Conservation (phyloP, 179 eudicot genomes). For the Heliamphora pulchella region DNA sequence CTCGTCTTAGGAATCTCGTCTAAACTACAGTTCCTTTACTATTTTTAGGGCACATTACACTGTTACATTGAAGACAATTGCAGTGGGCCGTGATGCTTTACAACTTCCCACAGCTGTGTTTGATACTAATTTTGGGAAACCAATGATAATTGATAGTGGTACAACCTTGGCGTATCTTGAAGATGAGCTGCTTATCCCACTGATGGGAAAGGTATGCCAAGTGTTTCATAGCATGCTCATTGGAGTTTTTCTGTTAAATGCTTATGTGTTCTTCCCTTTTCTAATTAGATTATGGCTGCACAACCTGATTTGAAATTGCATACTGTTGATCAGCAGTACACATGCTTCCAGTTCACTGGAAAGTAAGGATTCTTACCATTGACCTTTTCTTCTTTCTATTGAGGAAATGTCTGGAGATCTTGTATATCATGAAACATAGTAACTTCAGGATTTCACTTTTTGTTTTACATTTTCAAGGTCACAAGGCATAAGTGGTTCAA, state of each 20-base stretch:
- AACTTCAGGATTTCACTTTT: neutral
- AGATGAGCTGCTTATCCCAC: constrained; percentile 36
- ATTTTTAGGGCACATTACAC: constrained; percentile 74
- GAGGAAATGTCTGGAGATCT: neutral
- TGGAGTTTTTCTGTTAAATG: neutral
- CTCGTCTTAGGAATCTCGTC: constrained; percentile 2
- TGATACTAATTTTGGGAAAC: constrained; percentile 24
- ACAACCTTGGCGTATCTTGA: constrained; percentile 89
- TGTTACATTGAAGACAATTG: constrained; percentile 52
- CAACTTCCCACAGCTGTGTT: constrained; percentile 34
- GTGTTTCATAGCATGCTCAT: neutral
- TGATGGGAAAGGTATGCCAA: constrained; percentile 39
- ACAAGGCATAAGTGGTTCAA: neutral
- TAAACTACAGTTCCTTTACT: constrained; percentile 16
- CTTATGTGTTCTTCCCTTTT: neutral
- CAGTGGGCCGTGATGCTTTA: constrained; percentile 53
- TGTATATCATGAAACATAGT: neutral
- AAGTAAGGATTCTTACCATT: constrained; percentile 41
- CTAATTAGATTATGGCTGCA: constrained; percentile 45
- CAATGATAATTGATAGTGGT: constrained; percentile 74
- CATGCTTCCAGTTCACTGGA: constrained; percentile 55
- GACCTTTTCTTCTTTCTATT: neutral
- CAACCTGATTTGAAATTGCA: constrained; percentile 50
- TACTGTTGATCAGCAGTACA: constrained; percentile 55
- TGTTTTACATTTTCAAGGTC: neutral